Evolutionary conservation across 805 yeast species (phyloP).

Genomic region (Candida ipomoeae): DNA sequence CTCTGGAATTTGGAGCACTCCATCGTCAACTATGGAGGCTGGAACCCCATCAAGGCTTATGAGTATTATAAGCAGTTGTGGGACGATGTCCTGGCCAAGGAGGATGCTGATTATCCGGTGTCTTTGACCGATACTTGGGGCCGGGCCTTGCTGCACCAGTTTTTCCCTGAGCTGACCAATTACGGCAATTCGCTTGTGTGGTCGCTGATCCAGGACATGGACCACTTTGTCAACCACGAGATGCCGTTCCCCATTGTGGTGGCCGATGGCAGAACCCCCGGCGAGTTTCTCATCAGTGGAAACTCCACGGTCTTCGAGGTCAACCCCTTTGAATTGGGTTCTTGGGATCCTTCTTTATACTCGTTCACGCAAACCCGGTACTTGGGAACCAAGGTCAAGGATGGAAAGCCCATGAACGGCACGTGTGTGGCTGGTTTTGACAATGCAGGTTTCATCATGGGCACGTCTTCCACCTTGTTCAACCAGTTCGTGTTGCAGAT

Average conservation of each 20-base stretch:
- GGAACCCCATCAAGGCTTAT: constrained; percentile 22
- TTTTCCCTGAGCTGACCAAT: constrained; percentile 27
- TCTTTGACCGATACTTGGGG: constrained; percentile 44
- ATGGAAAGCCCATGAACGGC: constrained; percentile 50
- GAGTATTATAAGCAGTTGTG: constrained; percentile 25
- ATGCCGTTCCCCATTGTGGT: constrained; percentile 41
- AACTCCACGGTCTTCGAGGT: constrained; percentile 39
- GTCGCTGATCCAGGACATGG: constrained; percentile 26
- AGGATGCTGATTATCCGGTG: constrained; percentile 35
- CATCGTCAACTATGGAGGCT: constrained; percentile 19
- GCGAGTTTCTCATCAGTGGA: constrained; percentile 24
- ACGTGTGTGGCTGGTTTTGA: constrained; percentile 68
- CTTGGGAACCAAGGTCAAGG: constrained; percentile 59
- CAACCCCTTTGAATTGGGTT: constrained; percentile 54
- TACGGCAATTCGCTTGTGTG: constrained; percentile 29
- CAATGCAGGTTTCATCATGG: constrained; percentile 48
- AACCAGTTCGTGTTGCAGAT: constrained; percentile 30
- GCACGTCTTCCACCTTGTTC: constrained; percentile 38
- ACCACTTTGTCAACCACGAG: constrained; percentile 25
- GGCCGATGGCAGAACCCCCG: constrained; percentile 38
- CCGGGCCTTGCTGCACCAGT: constrained; percentile 38
- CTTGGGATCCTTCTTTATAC: constrained; percentile 77
- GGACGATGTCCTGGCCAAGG: constrained; percentile 28
- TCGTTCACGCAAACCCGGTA: constrained; percentile 65
- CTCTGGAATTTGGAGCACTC: constrained; percentile 36